phyloP scores from a whole-genome alignment of 306 rosid species.

The Quillaja saponaria region DNA sequence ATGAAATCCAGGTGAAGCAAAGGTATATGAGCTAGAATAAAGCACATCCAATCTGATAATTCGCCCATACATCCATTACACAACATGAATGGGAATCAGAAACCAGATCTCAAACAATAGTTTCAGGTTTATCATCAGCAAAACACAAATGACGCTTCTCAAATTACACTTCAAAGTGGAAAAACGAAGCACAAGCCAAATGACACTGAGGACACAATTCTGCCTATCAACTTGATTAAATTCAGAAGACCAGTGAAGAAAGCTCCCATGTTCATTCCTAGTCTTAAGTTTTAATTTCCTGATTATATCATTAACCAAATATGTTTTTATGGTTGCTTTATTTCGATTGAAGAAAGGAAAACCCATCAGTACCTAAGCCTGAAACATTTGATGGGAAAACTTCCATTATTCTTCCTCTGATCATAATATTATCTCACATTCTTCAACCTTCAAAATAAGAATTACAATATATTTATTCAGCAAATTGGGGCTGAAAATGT shows the following conservation, averaged over 20 bases:
- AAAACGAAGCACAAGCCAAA: too few relatives aligned
- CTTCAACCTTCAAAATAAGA: background rate
- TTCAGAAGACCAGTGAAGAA: background rate
- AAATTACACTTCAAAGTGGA: too few relatives aligned
- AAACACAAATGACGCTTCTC: too few relatives aligned
- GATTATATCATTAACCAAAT: background rate
- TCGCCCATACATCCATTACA: too few relatives aligned
- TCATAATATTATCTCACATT: background rate
- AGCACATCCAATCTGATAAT: too few relatives aligned
- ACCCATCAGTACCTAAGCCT: background rate
- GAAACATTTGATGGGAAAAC: background rate
- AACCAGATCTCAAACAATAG: too few relatives aligned
- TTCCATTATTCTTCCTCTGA: background rate
- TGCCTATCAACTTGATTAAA: background rate
- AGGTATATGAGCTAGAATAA: too few relatives aligned
- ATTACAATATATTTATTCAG: background rate
- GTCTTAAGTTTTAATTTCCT: background rate
- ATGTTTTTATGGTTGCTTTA: background rate
- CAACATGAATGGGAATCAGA: too few relatives aligned
- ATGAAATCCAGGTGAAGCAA: too few relatives aligned
- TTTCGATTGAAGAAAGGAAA: background rate
- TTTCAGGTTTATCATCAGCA: too few relatives aligned
- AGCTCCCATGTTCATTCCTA: background rate
- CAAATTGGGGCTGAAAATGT: too few relatives aligned
- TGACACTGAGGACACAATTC: background rate